These are phyloP conservation scores for Jackrogersella multiformis DNA, from an alignment of 495 filamentous ascomycete species.

Conservation along the genomic window DNA sequence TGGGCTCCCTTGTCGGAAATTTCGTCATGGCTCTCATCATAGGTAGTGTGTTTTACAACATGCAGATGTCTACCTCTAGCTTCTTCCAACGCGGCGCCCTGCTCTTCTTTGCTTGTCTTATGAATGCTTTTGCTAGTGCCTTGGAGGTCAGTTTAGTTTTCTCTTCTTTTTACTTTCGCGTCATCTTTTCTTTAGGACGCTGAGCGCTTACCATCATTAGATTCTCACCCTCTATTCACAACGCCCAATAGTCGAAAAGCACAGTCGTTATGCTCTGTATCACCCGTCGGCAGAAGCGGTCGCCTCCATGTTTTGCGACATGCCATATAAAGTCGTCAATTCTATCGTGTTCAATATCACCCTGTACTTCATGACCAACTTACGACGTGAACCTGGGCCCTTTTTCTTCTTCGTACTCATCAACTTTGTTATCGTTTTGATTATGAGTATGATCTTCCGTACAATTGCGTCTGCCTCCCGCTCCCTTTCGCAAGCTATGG, in stretches of 20 bases:
- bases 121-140: constrained; percentile 83
- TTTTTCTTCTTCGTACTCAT: constrained; percentile 86
- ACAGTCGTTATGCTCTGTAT: constrained; percentile 88
- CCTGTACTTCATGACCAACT: constrained; percentile 87
- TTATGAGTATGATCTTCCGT: constrained; percentile 85
- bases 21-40: constrained; percentile 79
- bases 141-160: constrained; percentile 65
- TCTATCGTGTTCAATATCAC: constrained; percentile 69
- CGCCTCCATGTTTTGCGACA: constrained; percentile 81
- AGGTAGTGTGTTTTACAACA: constrained; percentile 82
- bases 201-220: constrained; percentile 39
- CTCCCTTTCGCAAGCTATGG: constrained; percentile 83
- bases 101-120: constrained; percentile 86
- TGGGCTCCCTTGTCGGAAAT: constrained; percentile 78
- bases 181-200: too few relatives aligned
- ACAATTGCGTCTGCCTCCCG: constrained; percentile 82
- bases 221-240: constrained; percentile 87
- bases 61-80: constrained; percentile 66
- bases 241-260: constrained; percentile 92
- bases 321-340: constrained; percentile 73
- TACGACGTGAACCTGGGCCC: constrained; percentile 77
- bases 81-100: constrained; percentile 85
- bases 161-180: neutral
- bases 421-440: constrained; percentile 70
- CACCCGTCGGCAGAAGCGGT: constrained; percentile 89